Evolutionary conservation across 139 green algal genomes (phyloP).

Genomic region (Tetraselmis chui): DNA sequence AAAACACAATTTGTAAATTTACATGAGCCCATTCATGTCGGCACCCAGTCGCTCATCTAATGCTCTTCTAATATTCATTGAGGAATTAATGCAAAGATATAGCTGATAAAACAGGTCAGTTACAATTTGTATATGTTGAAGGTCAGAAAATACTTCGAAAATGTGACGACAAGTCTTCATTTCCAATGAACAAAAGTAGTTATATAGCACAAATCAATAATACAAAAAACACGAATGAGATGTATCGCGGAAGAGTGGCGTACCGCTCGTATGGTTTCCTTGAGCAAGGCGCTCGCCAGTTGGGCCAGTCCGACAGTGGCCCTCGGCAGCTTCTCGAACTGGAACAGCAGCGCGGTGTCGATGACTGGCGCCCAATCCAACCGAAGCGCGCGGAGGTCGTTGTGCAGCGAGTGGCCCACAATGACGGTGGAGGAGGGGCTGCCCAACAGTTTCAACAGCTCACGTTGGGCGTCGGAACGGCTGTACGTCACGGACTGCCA

Average conservation of each 20-base stretch:
- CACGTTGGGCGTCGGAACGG: conserved; percentile 18
- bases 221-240: too few relatives aligned
- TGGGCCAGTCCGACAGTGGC: background rate
- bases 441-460: conserved; percentile 27
- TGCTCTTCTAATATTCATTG: too few relatives aligned
- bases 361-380: conserved; percentile 47
- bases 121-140: too few relatives aligned
- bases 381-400: conserved; percentile 46
- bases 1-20: too few relatives aligned
- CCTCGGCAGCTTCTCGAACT: conserved; percentile 17
- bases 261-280: background rate
- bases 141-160: too few relatives aligned
- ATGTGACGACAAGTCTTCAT: too few relatives aligned
- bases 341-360: conserved; percentile 48
- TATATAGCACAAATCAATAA: too few relatives aligned
- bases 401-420: conserved; percentile 49
- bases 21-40: too few relatives aligned
- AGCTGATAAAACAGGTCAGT: too few relatives aligned
- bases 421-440: conserved; percentile 29
- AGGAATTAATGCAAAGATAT: too few relatives aligned
- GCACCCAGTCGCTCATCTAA: too few relatives aligned
- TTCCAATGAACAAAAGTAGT: too few relatives aligned
- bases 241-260: background rate
- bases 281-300: background rate
- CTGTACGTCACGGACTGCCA: conserved; percentile 19